Base-by-base conservation (phyloP, 306 rosid genomes). In the Pyrus communis region DNA sequence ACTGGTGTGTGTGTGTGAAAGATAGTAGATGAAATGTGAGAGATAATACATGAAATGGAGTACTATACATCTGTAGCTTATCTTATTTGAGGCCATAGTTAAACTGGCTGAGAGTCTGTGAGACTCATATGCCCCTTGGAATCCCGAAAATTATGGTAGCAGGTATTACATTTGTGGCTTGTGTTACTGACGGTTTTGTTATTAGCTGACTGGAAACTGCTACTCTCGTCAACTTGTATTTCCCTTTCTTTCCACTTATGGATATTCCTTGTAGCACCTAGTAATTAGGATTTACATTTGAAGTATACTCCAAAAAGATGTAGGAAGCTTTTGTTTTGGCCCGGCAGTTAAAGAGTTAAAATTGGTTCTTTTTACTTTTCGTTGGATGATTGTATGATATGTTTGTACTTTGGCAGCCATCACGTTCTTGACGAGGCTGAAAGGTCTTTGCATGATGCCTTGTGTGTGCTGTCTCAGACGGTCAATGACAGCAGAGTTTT, bases 381-480 rank as follows among this genome's bases (percentile, higher is more conserved):
- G 15, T 30, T 75, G 30, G n/a, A 73, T 30, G 40, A 43, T 12
- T 10, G 21, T 18, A 51, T 81, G 73, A 75, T 35, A 22, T 27
- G 68, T 60, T 62, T 72, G 59, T 63, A 45, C 21, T 81, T 76
- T 88, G 71, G 84, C 89, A 95, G 99, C 86, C 97, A 90, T 88
- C 96, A 92, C 45, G 96, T 92, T 69, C 99, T 95, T 49, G 97
- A 95, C 1, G 99, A 96, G 83, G 99, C 98, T 73, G 99, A 96
- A 74, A 89, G 99, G 90, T 96, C 98, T 65, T 82, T 96, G 86
- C 99, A 92, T 31, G 99, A 96, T 92, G 97, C 99, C 70, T 82
- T 95, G 84, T 92, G 99, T 51, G 99, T 95, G 75, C 91, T 95
- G 71, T 95, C 97, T 73, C 99, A 90, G 90, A 95, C 97, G 46